phyloP scores from a whole-genome alignment of 1,139 yeast genomes.

The Sugiyamaella japonica region DNA sequence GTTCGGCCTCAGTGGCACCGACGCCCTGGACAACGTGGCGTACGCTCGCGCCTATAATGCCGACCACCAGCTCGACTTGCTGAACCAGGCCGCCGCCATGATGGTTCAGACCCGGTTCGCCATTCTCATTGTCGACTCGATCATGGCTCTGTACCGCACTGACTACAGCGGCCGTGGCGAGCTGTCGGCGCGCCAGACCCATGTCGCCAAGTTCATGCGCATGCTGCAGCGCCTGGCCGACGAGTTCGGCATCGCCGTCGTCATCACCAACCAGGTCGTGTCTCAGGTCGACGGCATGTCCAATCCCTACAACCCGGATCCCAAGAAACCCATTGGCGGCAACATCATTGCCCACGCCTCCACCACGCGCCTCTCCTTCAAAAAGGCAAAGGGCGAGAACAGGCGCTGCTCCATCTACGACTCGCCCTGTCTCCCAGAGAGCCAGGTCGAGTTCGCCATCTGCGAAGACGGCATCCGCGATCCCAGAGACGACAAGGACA shows the following conservation, averaged over 20 bases:
- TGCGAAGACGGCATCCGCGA: slow-evolving; percentile 98
- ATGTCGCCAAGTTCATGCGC: slow-evolving; percentile 91
- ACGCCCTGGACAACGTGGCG: slow-evolving; percentile 93
- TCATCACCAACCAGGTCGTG: slow-evolving; percentile 97
- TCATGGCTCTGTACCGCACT: slow-evolving; percentile 94
- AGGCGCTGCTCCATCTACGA: slow-evolving; percentile 93
- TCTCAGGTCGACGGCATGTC: slow-evolving; percentile 96
- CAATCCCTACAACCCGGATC: slow-evolving; percentile 86
- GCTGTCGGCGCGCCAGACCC: slow-evolving; percentile 90
- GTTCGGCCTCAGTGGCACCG: slow-evolving; percentile 91
- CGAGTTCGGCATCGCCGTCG: slow-evolving; percentile 97
- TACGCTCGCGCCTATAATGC: slow-evolving; percentile 97
- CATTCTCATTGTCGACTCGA: slow-evolving; percentile 86
- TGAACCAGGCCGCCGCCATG: slow-evolving; percentile 91
- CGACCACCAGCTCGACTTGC: slow-evolving; percentile 86
- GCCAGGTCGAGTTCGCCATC: slow-evolving; percentile 92
- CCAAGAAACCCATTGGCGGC: slow-evolving; percentile 99
- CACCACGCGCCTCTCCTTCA: slow-evolving; percentile 85
- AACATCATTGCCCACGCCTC: slow-evolving; percentile 97
- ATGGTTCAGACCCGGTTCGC: slow-evolving; percentile 86
- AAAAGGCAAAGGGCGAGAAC: slow-evolving; percentile 88
- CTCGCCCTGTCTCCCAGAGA: slow-evolving; percentile 93
- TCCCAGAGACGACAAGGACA: slow-evolving; percentile 72
- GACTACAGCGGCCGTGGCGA: slow-evolving; percentile 97
- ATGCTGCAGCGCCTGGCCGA: slow-evolving; percentile 91